Base-by-base conservation (phyloP, 495 filamentous ascomycete species). In the Penicillium fimorum region DNA sequence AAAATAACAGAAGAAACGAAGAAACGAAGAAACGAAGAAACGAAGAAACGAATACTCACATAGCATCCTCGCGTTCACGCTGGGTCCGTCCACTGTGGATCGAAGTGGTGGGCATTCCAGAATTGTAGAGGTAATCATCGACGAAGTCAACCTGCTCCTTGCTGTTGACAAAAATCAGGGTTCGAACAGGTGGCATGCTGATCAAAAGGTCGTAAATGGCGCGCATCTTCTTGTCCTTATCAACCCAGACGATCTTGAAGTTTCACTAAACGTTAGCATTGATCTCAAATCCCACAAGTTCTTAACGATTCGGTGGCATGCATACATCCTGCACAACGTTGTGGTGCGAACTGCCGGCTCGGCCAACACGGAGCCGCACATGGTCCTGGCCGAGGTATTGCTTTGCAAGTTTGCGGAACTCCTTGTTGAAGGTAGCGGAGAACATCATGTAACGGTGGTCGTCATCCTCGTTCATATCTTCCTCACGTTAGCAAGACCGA, bases 51-150 rank as follows among this genome's bases (percentile, higher is more conserved):
- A 10, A 47, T 18, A 79, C 84, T 77, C 72, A 87, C 86, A 98
- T 79, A 3, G 93, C 86, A 69, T 96, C 93, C 69, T 98, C 94
- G 56, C 94, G 88, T 77, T 97, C 94, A 61, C 80, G 82, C 72
- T 98, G 94, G 30, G 88, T 96, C 50, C 92, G 90, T 53, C 90
- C 89, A 10, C 82, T 68, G 63, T 97, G 94, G 58, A 98, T 94
- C 0, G 90, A 94, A 0, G 90, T 93, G 22, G 80, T 85, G 0
- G 94, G 94, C 2, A 97, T 69, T 0, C 83, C 83, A 47, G 76
- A 73, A 64, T 96, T 91, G 76, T 81, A 97, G 2, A 98, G 71
- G 55, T 81, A 95, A 61, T 97, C 94, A 61, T 97, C 94, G 5
- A 98, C 63, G 42, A 86, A 77, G 59, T 97, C 94, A 1, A 85